phyloP scores from a whole-genome alignment of 768 basidiomycete genomes.

The Cystobasidium onofrii region DNA sequence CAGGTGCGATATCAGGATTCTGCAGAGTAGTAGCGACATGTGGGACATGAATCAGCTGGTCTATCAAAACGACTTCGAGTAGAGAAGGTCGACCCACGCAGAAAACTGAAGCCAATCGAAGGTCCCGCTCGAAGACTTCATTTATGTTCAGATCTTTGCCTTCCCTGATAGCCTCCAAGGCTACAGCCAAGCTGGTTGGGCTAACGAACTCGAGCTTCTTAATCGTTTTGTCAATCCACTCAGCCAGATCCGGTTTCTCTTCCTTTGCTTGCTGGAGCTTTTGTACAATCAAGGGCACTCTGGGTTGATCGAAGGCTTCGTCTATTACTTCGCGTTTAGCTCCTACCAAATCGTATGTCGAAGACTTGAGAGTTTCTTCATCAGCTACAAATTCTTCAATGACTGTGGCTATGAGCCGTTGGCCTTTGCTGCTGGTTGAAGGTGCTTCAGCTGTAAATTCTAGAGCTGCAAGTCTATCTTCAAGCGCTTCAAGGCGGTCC shows the following conservation, averaged over 20 bases:
- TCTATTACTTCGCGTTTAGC: slow-evolving; percentile 69
- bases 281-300: slow-evolving; percentile 63
- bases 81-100: slow-evolving; percentile 74
- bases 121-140: slow-evolving; percentile 70
- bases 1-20: slow-evolving; percentile 63
- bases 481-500: slow-evolving; percentile 54
- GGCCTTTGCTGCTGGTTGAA: slow-evolving; percentile 43
- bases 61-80: too few species aligned
- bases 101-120: slow-evolving; percentile 78
- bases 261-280: slow-evolving; percentile 47
- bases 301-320: slow-evolving; percentile 60
- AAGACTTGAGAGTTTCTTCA: slow-evolving; percentile 38
- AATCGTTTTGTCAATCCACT: slow-evolving; percentile 70
- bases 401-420: slow-evolving; percentile 58
- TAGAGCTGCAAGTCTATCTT: slow-evolving; percentile 32
- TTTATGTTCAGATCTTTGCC: slow-evolving; percentile 60
- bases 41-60: too few species aligned
- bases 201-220: slow-evolving; percentile 60
- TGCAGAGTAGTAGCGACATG: slow-evolving; percentile 42
- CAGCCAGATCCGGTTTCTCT: slow-evolving; percentile 51
- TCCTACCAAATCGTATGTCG: slow-evolving; percentile 49
- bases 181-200: slow-evolving; percentile 84
- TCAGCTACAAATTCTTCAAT: slow-evolving; percentile 61
- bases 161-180: slow-evolving; percentile 66
- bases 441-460: slow-evolving; percentile 13